Conservation (phyloP, 306 rosid species). For the cucumber (Cucumis sativus) region DNA sequence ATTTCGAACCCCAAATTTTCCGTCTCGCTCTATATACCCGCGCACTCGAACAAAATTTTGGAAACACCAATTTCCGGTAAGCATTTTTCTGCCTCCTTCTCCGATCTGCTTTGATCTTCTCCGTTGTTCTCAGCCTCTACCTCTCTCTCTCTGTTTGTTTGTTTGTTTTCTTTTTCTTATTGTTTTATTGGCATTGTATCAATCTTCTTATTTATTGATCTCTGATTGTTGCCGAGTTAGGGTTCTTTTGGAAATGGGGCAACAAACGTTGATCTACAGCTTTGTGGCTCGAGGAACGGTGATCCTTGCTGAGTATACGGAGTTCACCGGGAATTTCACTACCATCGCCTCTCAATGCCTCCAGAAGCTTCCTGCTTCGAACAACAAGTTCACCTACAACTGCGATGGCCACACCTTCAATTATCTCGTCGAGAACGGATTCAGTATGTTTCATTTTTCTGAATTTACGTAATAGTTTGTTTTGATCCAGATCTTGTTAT, state of each 20-base stretch:
- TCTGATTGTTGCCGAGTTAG: slow-evolving; percentile 12
- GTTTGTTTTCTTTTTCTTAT: no score
- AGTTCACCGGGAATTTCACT: slow-evolving; percentile 67
- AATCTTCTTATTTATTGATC: not conserved
- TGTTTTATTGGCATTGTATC: not conserved
- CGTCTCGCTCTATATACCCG: slow-evolving; percentile 1
- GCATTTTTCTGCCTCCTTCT: not conserved
- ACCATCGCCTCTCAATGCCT: slow-evolving; percentile 80
- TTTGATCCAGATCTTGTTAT: slow-evolving; percentile 7
- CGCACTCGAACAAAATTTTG: not conserved
- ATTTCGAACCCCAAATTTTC: not conserved
- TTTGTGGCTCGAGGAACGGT: slow-evolving; percentile 83
- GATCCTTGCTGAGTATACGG: slow-evolving; percentile 76
- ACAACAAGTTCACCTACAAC: slow-evolving; percentile 81
- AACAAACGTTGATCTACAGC: slow-evolving; percentile 89
- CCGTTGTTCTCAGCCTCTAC: not conserved
- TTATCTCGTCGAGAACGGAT: slow-evolving; percentile 81
- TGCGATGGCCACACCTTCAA: slow-evolving; percentile 98
- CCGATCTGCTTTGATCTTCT: not conserved
- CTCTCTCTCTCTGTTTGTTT: not conserved
- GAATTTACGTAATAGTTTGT: not conserved
- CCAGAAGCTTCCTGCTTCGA: slow-evolving; percentile 86
- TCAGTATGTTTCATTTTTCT: slow-evolving; percentile 33
- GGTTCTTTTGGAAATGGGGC: slow-evolving; percentile 42
- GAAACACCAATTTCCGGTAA: not conserved